phyloP scores from a whole-genome alignment of 1,284 basidiomycete species.

The Rhodotorula sp. region DNA sequence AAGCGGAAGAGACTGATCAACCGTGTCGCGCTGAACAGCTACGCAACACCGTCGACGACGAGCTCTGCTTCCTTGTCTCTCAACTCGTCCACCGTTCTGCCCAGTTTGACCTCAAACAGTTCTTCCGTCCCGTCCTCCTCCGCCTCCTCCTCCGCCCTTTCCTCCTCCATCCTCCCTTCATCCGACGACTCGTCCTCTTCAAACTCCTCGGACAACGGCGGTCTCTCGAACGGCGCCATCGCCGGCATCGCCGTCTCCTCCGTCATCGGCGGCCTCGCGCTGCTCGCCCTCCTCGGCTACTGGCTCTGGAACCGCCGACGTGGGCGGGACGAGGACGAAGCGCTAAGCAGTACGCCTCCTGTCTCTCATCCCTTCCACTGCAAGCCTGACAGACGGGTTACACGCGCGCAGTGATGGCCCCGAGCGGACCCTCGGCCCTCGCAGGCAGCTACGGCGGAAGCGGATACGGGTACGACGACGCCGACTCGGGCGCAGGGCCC shows the following conservation, averaged over 20 bases:
- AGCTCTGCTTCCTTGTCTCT: not conserved
- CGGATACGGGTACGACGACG: no score
- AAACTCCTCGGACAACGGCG: not conserved
- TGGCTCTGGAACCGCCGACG: not conserved
- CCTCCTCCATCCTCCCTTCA: not conserved
- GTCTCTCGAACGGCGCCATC: not conserved
- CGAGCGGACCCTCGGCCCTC: not conserved
- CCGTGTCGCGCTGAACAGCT: not conserved
- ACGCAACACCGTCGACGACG: not conserved
- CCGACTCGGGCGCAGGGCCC: not conserved
- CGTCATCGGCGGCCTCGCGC: constrained; percentile 2
- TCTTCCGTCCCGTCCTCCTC: not conserved
- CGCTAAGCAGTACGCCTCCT: not conserved
- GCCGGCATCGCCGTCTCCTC: constrained; percentile 3
- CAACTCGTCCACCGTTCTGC: not conserved
- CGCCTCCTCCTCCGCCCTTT: not conserved
- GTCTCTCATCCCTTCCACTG: no score
- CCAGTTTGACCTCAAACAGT: no score
- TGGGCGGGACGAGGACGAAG: not conserved
- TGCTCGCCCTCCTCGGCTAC: not conserved
- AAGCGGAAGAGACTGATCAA: no score
- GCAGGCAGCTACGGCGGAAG: not conserved
- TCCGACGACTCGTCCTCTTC: not conserved
- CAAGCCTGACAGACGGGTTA: not conserved
- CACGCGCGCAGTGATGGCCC: not conserved